Base-by-base conservation (phyloP, 1,139 yeast species). In the Geotrichum fermentans region DNA sequence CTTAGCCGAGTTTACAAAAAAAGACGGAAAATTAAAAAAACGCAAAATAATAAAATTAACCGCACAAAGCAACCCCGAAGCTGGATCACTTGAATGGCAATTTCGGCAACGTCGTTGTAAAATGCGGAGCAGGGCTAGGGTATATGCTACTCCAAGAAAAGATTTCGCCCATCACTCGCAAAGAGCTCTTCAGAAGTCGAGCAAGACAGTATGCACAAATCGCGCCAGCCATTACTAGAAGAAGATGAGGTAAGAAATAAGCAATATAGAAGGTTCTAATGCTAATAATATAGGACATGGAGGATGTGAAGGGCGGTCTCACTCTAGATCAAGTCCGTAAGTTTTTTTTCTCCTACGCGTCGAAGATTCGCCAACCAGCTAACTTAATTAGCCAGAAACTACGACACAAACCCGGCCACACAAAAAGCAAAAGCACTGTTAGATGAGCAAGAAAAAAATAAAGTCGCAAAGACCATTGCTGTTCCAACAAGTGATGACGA, bases 401-500 rank as follows among this genome's bases (percentile, higher is more conserved):
- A 47, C 17, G 46, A 46, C 24, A 35, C 50, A 21, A 39, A 46
- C 5, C 40, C 45, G n/a, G 40, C 50, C 17, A 45, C 54, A 2
- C 42, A 37, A 35, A 52, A 55, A 13, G 60, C 61, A 4, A 54
- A 55, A 22, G 58, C 61, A 32, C 56, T 57, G 40, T 49, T 60
- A 6, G 60, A 61, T 26, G 56, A 58, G 20, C 59, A 57, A 28
- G 58, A 57, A 26, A 54, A 57, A 22, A 52, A 53, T 26, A 51
- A 55, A 24, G 45, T 51, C 11, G 61, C 59, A 35, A 57, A 64
- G 50, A 41, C 64, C 13, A 51, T 61, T 22, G 56, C 67, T 14
- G 74, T 80, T 0, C 92, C 94, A 1, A 80, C 88, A 0, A 68
- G 73, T 43, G 94, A 86, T 58, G 77, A 66, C 1, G 81, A 78